Conservation (phyloP, 2,329 filamentous ascomycete genomes). For the Alternaria ventricosa region DNA sequence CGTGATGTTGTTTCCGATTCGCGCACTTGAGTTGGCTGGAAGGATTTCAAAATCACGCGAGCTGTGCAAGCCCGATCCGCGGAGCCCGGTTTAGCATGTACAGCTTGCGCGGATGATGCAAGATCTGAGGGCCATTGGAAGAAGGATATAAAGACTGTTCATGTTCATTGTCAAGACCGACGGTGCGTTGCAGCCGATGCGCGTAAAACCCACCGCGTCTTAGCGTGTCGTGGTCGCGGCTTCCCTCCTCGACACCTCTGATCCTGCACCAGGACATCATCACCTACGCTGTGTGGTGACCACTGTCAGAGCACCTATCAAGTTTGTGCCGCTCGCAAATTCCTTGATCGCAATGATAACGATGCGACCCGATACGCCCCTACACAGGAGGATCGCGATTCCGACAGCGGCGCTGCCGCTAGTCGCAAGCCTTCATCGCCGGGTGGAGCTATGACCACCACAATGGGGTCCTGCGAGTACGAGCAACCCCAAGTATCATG, state of each 20-base stretch:
- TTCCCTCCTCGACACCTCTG: background rate
- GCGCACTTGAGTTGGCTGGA: background rate
- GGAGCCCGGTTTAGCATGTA: background rate
- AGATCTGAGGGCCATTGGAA: background rate
- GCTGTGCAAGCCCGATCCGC: background rate
- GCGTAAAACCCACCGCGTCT: background rate
- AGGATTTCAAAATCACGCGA: background rate
- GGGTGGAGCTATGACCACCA: background rate
- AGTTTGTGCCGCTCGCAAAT: background rate
- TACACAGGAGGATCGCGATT: background rate
- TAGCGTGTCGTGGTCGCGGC: background rate
- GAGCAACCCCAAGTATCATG: background rate
- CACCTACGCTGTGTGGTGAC: background rate
- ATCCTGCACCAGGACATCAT: background rate
- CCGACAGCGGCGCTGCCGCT: background rate
- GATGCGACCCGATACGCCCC: too few species aligned
- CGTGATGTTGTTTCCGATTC: background rate
- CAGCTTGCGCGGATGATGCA: background rate
- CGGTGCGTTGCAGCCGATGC: background rate
- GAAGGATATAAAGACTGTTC: background rate
- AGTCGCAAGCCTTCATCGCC: background rate
- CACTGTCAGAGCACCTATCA: too few species aligned
- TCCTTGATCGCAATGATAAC: background rate
- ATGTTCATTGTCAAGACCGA: background rate
- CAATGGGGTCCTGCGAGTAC: background rate